Evolutionary conservation across 768 basidiomycete species (phyloP), one percentile per base, ranked within the genome.

Genomic region (Coprinellus aureogranulatus): DNA sequence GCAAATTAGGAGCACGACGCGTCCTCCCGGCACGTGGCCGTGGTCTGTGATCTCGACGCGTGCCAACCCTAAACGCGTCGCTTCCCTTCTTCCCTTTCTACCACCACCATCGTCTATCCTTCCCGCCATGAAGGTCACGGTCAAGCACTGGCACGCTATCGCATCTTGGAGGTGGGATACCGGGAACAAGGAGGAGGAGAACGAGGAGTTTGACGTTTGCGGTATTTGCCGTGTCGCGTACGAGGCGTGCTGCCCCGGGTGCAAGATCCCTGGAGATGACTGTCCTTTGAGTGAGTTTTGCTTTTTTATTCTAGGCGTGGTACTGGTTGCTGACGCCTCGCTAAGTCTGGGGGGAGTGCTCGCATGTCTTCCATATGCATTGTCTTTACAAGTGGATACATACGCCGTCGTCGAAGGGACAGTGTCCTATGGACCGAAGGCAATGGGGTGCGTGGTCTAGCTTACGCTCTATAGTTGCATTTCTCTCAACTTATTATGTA

Each of bases 311-410:
- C 34, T 39, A 12, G 40, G 16, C 22, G 27, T 56, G 26, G 34
- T 22, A n/a, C 39, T 2, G 31, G n/a, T 41, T 55, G 30, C 41
- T 41, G 2, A 28, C n/a, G 20, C 58, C 28, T 34, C 27, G 14
- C 4, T 57, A n/a, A 98, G 96, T 98, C 54, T 98, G 94, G 92
- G 97, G 97, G 31, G 88, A 97, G 73, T 99, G 96, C 68, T 92
- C 87, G 5, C 97, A 98, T 69, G 87, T 97, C 57, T 99, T 98
- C 67, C 97, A 99, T 69, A 94, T 98, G 92, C 96, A 99, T 70
- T 98, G 96, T 73, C 75, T 99, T 12, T 80, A 96, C 61, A 97
- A 98, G 71, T 99, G 97, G 97, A 84, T 98, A 59, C 87, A 87
- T 3, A 95, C 94, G 0, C 75, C 85, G 4, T 85, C 90, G 14